Base-by-base conservation (phyloP, 169 alveolate species). In the Plasmodium gonderi region DNA sequence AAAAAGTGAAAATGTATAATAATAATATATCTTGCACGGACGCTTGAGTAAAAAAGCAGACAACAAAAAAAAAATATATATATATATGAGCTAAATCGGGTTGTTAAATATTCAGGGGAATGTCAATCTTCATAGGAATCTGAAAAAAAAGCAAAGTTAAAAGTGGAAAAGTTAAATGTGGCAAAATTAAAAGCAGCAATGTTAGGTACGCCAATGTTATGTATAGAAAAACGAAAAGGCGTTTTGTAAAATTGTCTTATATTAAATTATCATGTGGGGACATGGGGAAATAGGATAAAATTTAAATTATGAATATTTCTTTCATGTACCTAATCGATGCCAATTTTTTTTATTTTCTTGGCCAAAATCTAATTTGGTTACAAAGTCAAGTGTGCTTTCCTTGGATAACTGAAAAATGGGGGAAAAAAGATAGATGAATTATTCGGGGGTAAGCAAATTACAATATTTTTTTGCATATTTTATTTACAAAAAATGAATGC, bases 331-430 rank as follows among this genome's bases (percentile, higher is more conserved):
- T 42, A 11, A 14, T 45, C 83, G 75, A 45, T 82, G 92, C 92
- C 92, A 82, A 29, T 69, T 82, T 72, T 82, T 82, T 82, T 82
- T 82, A 64, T 80, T 80, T 31, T 82, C 92, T 45, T 82, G 92
- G 38, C 82, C 65, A 33, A 82, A 82, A 82, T 82, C 92, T 17
- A 82, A 38, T 38, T 82, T 82, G 31, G 92, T 82, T 7, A 82
- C 92, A 82, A 82, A 82, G 33, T 82, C 92, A 14, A 82, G 49
- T 68, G 92, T 82, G 40, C 83, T 82, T 29, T 82, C 92, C 81
- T 82, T 82, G 17, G 92, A 82, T 72, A 82, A 74, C 92, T 82
- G 64, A 68, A 82, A 82, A 68, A n/a, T n/a, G 7, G 42, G 44
- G 64, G 64, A 69, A 29, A 29, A 31, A 47, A 72, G 36, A 4